Base-by-base conservation (phyloP, 208 protist species). In the Naegleria fowleri region DNA sequence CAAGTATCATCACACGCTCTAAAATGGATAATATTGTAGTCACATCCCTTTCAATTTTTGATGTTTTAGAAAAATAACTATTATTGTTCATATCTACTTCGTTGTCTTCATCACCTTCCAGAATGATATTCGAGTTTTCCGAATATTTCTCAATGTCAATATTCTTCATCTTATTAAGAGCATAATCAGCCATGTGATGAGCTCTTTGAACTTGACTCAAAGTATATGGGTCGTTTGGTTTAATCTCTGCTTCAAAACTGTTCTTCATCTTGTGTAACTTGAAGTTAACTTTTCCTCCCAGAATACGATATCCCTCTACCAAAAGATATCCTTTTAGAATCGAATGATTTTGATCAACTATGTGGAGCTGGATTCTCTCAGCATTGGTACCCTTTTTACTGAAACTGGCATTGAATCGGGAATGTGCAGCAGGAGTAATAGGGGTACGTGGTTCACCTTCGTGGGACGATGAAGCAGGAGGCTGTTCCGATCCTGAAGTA, bases 131-230 rank as follows among this genome's bases (percentile, higher is more conserved):
- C 22, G 55, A 67, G 19, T 19, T 67, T 67, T 67, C 55, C 4
- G 55, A 67, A 67, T 67, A 67, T 67, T 67, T 67, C 55, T 67
- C 55, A 67, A 67, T 67, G 55, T 67, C 55, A 67, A 67, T 67
- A 29, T 67, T 67, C 22, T 67, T 67, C 55, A 67, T 67, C 55
- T 67, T 67, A 67, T 67, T 67, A 29, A 67, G 22, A 67, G 55
- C 55, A 67, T 67, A 67, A 19, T 67, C 55, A 22, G 55, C 55
- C 55, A 67, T 67, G 55, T 67, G 55, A 13, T 67, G 55, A 19
- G 55, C 55, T 13, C 55, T 67, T 67, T 67, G 55, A 67, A 67
- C 22, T 67, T 67, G 55, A 13, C 55, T 67, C 22, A 67, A 67
- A 67, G 55, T 67, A 19, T 67, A 67, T 29, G 55, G 55, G 22